These are phyloP conservation scores for Claviceps maximensis DNA, from an alignment of 2,329 filamentous ascomycete genomes.

Conservation along the genomic window DNA sequence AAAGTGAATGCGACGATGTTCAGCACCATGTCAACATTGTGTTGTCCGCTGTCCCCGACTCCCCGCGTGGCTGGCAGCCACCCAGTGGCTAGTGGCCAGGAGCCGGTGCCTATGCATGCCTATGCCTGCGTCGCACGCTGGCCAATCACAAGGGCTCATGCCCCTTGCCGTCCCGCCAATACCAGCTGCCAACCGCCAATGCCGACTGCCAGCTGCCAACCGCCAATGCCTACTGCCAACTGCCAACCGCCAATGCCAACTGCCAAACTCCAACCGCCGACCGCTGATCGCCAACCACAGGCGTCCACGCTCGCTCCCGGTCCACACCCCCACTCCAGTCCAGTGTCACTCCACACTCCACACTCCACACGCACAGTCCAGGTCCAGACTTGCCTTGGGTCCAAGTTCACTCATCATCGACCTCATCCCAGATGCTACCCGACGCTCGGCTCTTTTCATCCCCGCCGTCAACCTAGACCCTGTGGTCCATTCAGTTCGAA, in stretches of 20 bases:
- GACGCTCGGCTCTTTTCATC: neutral
- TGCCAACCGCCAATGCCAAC: no score
- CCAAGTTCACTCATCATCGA: conserved; percentile 3
- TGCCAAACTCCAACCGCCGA: no score
- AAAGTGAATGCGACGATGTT: no score
- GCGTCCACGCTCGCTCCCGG: neutral
- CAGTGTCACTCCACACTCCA: no score
- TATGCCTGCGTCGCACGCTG: neutral
- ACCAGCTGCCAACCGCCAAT: no score
- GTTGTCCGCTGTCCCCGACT: neutral
- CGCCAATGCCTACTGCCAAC: no score
- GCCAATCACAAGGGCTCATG: conserved; percentile 2
- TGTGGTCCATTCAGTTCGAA: neutral
- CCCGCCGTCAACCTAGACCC: neutral
- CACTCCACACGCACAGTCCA: no score
- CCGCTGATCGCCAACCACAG: neutral
- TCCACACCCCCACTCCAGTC: no score
- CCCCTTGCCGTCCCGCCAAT: neutral
- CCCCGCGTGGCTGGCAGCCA: neutral
- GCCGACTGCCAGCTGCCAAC: no score
- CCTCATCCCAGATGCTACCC: neutral
- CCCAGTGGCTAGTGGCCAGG: neutral
- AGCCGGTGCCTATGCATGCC: no score
- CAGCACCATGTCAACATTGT: no score
- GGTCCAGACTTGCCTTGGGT: neutral